Base-by-base conservation (phyloP, 495 filamentous ascomycete species). In the Penicillium tannophilum region DNA sequence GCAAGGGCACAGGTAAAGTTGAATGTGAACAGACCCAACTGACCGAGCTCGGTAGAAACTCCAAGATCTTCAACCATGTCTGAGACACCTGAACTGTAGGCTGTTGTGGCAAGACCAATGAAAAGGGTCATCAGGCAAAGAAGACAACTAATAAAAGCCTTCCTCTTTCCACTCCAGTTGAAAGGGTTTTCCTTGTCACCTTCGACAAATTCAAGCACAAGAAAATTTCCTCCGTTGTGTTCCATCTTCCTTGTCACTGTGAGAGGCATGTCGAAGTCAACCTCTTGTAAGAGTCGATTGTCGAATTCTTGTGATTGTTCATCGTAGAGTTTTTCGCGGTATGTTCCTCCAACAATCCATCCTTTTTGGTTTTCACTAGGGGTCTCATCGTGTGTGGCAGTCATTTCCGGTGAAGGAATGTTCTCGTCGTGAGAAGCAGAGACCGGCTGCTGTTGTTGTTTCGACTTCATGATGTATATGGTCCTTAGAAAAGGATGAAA, bases 41-140 rank as follows among this genome's bases (percentile, higher is more conserved):
- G 68, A 33, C 75, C 76, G 17, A 79, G 54, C 36, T 71, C 66
- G 0, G 52, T 60, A 3, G 74, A 69, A 9, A 69, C 69, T 26
- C 70, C 70, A 11, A 80, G 55, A 0, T 80, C 77, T 6, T 53
- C 56, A 11, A 52, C 58, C 77, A 80, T 80, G 33, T 59, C 60
- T 26, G 56, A 55, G 28, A 77, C 75, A 19, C 75, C 75, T n/a
- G 74, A 73, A 53, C 72, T 76, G 63, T 80, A 80, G 9, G 77
- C 74, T 31, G 77, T 80, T 8, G 77, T 79, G 10, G 76, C 76
- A 23, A 80, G 71, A 61, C 77, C 77, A 52, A 79, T 76, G 67
- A 78, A 79, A 9, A 80, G 66, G 9, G 77, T 79, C 77, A 80
- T 80, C 9, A 72, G 52, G 49, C 75, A 78, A 35, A 80, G 75